Conservation (phyloP, 495 filamentous ascomycete species). For the Talaromyces ruber region DNA sequence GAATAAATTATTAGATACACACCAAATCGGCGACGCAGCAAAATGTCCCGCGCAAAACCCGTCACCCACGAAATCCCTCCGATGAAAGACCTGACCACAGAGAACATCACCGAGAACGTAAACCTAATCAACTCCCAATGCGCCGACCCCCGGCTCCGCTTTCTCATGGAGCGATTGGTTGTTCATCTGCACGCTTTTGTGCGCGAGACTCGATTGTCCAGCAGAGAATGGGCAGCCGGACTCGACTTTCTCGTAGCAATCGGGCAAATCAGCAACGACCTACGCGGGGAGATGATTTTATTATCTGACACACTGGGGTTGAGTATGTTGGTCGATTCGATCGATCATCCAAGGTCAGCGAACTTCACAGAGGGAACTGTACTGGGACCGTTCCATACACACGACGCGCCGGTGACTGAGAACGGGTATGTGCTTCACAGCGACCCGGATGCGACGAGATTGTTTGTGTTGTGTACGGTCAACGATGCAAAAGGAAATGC, state of each 20-base stretch:
- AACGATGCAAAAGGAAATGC: constrained; percentile 53
- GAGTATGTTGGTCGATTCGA: constrained; percentile 66
- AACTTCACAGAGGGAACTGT: constrained; percentile 67
- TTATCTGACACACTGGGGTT: constrained; percentile 76
- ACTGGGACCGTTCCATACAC: constrained; percentile 77
- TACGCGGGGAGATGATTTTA: constrained; percentile 74
- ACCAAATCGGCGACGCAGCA: not conserved
- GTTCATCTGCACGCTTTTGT: constrained; percentile 63
- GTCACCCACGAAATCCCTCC: constrained; percentile 33
- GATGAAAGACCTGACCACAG: constrained; percentile 57
- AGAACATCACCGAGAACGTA: constrained; percentile 65
- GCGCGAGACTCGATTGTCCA: constrained; percentile 58
- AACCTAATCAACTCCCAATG: constrained; percentile 55
- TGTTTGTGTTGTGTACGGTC: constrained; percentile 62
- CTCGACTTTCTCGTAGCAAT: constrained; percentile 51
- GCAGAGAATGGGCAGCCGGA: constrained; percentile 58
- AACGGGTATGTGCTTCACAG: constrained; percentile 54
- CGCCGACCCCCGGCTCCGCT: constrained; percentile 47
- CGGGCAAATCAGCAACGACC: constrained; percentile 55
- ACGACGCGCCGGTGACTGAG: constrained; percentile 55
- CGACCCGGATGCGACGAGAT: constrained; percentile 36
- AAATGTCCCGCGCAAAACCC: constrained; percentile 34
- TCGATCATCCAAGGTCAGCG: constrained; percentile 68
- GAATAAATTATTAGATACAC: not conserved
- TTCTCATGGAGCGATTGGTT: constrained; percentile 53